Percentiles rank a stretch among this genome's conserved stretches.
These are phyloP conservation scores for Linum tenue DNA, from an alignment of 345 rosid genomes.

Conservation along the genomic window DNA sequence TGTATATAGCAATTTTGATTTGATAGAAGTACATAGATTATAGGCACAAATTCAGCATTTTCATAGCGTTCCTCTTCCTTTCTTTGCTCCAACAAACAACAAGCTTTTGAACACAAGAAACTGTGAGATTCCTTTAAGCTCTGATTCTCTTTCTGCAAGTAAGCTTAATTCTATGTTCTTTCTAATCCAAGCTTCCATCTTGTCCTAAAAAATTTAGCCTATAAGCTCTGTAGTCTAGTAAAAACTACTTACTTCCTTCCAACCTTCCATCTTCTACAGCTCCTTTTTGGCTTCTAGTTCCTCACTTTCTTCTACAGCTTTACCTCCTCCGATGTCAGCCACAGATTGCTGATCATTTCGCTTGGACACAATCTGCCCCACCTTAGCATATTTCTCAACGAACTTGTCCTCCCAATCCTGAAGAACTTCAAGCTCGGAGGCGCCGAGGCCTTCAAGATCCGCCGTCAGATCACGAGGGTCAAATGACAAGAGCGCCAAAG, in stretches of 20 bases:
- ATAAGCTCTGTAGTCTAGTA: not conserved
- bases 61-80: not conserved
- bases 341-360: not conserved
- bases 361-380: constrained; percentile 34
- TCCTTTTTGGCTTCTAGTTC: not conserved
- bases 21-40: not conserved
- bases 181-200: not conserved
- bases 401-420: constrained; percentile 60
- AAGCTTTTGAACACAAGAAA: not conserved
- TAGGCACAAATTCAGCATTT: not conserved
- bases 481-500: constrained; percentile 47
- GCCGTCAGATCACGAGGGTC: constrained; percentile 42
- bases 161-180: too few relatives aligned
- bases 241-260: not conserved
- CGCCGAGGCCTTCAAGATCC: constrained; percentile 39
- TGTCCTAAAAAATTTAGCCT: not conserved
- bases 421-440: constrained; percentile 38
- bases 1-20: not conserved
- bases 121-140: not conserved
- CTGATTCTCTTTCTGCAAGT: not conserved
- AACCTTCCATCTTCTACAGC: not conserved
- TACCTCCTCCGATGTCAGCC: not conserved
- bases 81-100: not conserved
- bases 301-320: not conserved
- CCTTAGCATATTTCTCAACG: constrained; percentile 44